Percentiles rank a stretch among this genome's conserved stretches.
phyloP scores from a whole-genome alignment of 1,139 yeast species.

The Hansenula anomala region DNA sequence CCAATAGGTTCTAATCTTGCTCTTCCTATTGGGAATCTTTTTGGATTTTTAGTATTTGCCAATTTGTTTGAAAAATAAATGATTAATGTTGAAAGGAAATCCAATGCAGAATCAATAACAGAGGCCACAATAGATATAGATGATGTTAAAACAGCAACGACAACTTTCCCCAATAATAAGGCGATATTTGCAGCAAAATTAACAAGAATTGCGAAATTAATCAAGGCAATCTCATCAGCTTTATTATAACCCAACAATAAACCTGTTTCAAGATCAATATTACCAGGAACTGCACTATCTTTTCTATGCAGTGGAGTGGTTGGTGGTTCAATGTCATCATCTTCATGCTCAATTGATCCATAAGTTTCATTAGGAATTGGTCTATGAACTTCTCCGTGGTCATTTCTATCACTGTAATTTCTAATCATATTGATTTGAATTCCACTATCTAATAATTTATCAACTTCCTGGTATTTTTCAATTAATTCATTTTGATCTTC shows the following conservation, averaged over 20 bases:
- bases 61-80: slow-evolving; percentile 61
- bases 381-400: slow-evolving; percentile 6
- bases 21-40: slow-evolving; percentile 62
- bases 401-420: slow-evolving; percentile 38
- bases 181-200: slow-evolving; percentile 60
- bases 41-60: slow-evolving; percentile 41
- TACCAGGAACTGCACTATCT: slow-evolving; percentile 49
- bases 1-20: slow-evolving; percentile 76
- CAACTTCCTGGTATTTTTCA: slow-evolving; percentile 55
- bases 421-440: slow-evolving; percentile 61
- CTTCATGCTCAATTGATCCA: slow-evolving; percentile 5
- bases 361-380: slow-evolving; percentile 8
- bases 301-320: slow-evolving; percentile 10
- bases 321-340: too few species aligned
- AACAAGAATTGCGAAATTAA: slow-evolving; percentile 57
- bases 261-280: slow-evolving; percentile 52
- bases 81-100: slow-evolving; percentile 69
- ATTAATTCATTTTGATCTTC: slow-evolving; percentile 54
- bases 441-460: slow-evolving; percentile 65
- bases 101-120: slow-evolving; percentile 69
- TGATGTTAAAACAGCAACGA: slow-evolving; percentile 58
- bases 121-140: slow-evolving; percentile 78
- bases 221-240: slow-evolving; percentile 39
- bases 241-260: slow-evolving; percentile 45
- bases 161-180: slow-evolving; percentile 54